Conservation (phyloP, 805 yeast species). For the Teunomyces barrocoloradensis region DNA sequence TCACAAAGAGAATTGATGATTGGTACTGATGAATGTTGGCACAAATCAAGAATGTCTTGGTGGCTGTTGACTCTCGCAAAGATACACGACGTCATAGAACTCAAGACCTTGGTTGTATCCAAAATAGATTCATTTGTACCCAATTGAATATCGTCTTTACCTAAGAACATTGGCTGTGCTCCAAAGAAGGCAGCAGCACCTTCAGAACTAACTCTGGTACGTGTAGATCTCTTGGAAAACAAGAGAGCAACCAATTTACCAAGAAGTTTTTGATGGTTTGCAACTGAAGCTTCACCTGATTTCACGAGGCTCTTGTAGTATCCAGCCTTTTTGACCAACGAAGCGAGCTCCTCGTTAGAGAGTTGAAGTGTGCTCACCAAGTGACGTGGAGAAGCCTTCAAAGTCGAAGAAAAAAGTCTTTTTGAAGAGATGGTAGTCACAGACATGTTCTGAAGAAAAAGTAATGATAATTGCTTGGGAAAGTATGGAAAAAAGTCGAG, state of each 20-base stretch:
- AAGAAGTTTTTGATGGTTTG: conserved; percentile 52
- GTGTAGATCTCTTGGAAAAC: conserved; percentile 89
- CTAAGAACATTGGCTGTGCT: conserved; percentile 94
- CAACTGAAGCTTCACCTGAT: conserved; percentile 41
- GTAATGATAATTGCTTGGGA: not conserved
- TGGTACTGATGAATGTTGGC: conserved; percentile 81
- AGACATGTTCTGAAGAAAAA: not conserved
- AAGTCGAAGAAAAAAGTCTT: conserved; percentile 5
- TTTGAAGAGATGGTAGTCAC: conserved; percentile 4
- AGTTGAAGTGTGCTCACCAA: conserved; percentile 80
- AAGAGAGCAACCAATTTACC: conserved; percentile 84
- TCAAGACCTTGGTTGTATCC: conserved; percentile 84
- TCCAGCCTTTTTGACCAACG: conserved; percentile 72
- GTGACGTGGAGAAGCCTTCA: conserved; percentile 51
- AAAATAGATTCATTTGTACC: conserved; percentile 92
- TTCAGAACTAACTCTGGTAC: conserved; percentile 92
- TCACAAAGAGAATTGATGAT: conserved; percentile 94
- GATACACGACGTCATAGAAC: conserved; percentile 95
- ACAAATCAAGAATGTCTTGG: conserved; percentile 73
- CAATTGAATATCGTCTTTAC: conserved; percentile 93
- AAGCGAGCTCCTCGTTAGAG: conserved; percentile 63
- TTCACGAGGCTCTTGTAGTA: conserved; percentile 63
- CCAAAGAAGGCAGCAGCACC: conserved; percentile 94
- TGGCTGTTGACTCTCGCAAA: conserved; percentile 95
- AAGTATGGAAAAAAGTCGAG: not conserved